A percentile compares a stretch with the other conserved stretches of the same genome.
These are phyloP conservation scores for Cornus controversa DNA, from an alignment of 148 eudicot genomes.

Conservation along the genomic window DNA sequence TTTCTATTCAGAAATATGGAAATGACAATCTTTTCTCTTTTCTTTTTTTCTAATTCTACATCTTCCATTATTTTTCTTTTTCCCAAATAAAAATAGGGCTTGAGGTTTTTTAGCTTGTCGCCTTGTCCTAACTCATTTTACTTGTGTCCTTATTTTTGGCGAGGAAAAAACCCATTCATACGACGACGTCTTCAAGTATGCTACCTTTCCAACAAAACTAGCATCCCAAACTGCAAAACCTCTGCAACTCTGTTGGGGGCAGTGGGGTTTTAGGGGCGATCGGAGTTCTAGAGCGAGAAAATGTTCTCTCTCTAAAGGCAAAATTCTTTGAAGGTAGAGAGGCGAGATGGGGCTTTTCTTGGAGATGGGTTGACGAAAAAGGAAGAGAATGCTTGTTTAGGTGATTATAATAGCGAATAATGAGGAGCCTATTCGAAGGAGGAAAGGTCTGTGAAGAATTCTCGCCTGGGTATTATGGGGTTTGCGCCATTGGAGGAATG, in stretches of 20 bases:
- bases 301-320: background rate
- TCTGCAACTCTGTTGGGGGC: background rate
- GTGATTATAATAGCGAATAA: background rate
- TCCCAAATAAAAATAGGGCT: no score
- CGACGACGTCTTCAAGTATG: background rate
- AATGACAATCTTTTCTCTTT: no score
- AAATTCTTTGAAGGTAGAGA: background rate
- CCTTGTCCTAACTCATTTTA: no score
- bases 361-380: constrained; percentile 5
- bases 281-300: background rate
- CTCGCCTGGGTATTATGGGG: constrained; percentile 42
- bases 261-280: background rate
- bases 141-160: no score
- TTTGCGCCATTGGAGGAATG: constrained; percentile 56
- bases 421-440: constrained; percentile 15
- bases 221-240: background rate
- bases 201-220: background rate
- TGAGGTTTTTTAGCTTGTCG: no score
- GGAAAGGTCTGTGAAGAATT: constrained; percentile 25
- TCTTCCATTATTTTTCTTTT: no score
- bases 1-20: no score
- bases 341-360: constrained; percentile 10
- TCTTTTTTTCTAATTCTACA: background rate
- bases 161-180: background rate
- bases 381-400: background rate